Base-by-base conservation (phyloP, 768 basidiomycete species). In the Thelephora aurantiotincta region DNA sequence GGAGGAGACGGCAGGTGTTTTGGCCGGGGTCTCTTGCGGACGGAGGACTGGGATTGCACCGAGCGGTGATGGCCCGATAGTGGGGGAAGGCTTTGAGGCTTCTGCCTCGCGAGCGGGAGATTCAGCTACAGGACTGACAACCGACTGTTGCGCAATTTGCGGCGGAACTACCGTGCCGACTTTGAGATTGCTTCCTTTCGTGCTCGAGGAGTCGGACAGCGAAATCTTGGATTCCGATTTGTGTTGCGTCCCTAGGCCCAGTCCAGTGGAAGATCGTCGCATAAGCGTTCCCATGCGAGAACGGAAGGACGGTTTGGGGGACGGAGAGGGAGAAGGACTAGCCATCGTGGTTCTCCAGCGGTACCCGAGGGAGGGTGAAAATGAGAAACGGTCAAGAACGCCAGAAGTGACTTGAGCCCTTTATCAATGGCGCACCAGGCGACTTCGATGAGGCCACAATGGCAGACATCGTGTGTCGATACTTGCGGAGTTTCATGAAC, bases 51-150 rank as follows among this genome's bases (percentile, higher is more conserved):
- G n/a, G n/a, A 48, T 30, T 9, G 26, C 26, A 9, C 26, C 26
- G 5, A 63, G 57, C 5, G 55, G 61, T 1, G 59, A 63, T 4
- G 57, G 60, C 14, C 54, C 57, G 35, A 50, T 51, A 4, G 22
- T 44, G 26, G 30, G 49, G 22, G 54, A 37, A 30, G 53, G 45
- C 35, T 49, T 23, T 33, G 53, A 44, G 2, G 65, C 70, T 12
- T 68, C 74, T 7, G 67, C 71, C 54, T 80, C 78, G 20, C 78
- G 70, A 6, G 69, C 70, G 23, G 82, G 80, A 2, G 79, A 82
- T 57, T 86, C 83, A 1, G 75, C 68, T 49, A 86, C 82, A 2
- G 83, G 80, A 51, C 77, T 80, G 11, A 80, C 78, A 11, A 65
- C 57, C 26, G 53, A 56, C 11, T 56, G 48, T 3, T 54, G 48